A percentile compares a stretch with the other conserved stretches of the same genome.
phyloP scores from a whole-genome alignment of 257 asterid genomes.

The Forsythia suspensa region DNA sequence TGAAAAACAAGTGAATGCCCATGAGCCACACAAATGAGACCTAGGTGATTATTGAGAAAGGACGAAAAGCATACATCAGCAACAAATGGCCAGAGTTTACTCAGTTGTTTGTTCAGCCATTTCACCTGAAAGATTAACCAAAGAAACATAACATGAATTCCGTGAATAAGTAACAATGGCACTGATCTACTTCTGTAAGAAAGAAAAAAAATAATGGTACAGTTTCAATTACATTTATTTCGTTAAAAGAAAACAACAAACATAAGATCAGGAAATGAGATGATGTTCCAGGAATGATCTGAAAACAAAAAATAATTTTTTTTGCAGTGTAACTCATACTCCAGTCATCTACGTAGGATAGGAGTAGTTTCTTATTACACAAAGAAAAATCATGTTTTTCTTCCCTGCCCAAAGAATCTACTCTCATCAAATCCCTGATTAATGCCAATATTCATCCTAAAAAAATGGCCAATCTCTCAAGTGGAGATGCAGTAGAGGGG shows the following conservation, averaged over 20 bases:
- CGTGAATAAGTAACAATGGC: constrained; percentile 1
- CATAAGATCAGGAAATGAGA: neutral
- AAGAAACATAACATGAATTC: constrained; percentile 10
- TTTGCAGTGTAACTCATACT: neutral
- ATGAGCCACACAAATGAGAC: neutral
- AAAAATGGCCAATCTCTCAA: constrained; percentile 1
- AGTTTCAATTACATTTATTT: neutral
- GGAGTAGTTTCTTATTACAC: neutral
- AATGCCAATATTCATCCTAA: neutral
- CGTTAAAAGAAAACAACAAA: neutral
- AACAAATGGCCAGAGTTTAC: constrained; percentile 90
- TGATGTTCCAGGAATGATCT: neutral
- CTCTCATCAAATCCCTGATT: neutral
- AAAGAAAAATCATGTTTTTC: neutral
- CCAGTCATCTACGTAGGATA: neutral
- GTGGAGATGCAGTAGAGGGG: neutral
- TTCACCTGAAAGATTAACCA: constrained; percentile 65
- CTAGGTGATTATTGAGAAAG: neutral
- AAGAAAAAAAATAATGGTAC: neutral
- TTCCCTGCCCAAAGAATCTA: neutral
- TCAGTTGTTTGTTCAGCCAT: constrained; percentile 90
- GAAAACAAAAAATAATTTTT: neutral
- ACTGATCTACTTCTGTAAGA: neutral
- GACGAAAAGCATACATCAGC: constrained; percentile 78
- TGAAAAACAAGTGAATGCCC: too few relatives aligned